Conservation (phyloP, 257 asterid genomes). For the Lantana camara region DNA sequence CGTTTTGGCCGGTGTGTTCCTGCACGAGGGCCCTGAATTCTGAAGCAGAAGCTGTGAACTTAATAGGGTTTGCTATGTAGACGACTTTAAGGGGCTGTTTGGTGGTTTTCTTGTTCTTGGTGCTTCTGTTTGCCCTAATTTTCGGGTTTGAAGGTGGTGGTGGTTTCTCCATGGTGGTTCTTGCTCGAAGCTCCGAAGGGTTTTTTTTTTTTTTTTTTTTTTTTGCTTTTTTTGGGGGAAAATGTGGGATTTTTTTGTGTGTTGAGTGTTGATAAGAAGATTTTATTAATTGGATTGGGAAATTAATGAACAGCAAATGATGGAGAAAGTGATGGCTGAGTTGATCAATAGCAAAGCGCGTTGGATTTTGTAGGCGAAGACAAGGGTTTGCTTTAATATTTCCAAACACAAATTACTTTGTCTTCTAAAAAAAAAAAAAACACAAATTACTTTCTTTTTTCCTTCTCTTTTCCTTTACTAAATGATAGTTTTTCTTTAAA, state of each 20-base stretch:
- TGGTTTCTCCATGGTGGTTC: background rate
- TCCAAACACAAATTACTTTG: too few species aligned
- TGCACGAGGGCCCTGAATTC: conserved; percentile 59
- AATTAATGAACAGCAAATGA: background rate
- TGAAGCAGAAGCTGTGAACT: conserved; percentile 51
- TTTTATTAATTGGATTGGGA: background rate
- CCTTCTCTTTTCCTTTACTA: too few species aligned
- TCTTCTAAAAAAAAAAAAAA: too few species aligned
- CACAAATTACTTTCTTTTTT: too few species aligned
- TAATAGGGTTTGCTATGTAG: conserved; percentile 64
- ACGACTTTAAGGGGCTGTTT: conserved; percentile 47
- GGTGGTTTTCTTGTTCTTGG: conserved; percentile 29
- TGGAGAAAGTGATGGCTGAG: background rate
- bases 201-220: background rate
- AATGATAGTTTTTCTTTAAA: too few species aligned
- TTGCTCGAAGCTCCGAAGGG: background rate
- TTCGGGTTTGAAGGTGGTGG: conserved; percentile 10
- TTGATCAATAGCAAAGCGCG: background rate
- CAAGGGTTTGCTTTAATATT: background rate
- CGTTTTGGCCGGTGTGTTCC: conserved; percentile 59
- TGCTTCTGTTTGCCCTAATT: conserved; percentile 22
- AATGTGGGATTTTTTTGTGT: background rate
- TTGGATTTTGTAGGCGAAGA: background rate
- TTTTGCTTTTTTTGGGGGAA: background rate
- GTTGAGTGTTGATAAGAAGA: background rate